Percentiles rank a stretch among this genome's conserved stretches.
Evolutionary conservation across 495 filamentous ascomycete species (phyloP).

Genomic region (Tuber borchii): DNA sequence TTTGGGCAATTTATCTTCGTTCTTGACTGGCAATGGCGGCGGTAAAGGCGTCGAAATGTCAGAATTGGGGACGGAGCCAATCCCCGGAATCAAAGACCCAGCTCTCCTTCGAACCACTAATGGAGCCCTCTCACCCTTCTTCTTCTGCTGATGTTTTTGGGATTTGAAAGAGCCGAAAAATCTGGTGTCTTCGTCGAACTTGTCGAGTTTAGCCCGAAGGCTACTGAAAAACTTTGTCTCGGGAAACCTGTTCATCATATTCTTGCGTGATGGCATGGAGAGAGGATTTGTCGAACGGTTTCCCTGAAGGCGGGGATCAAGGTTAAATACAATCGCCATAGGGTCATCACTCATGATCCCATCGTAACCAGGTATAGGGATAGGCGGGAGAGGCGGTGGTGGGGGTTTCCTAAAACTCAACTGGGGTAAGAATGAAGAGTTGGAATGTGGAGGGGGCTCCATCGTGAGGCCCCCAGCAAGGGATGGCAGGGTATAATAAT

Average conservation of each 20-base stretch:
- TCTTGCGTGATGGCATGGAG: not conserved
- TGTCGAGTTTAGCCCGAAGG: constrained; percentile 22
- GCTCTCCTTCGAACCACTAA: constrained; percentile 11
- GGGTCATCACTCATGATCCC: constrained; percentile 32
- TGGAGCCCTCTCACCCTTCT: constrained; percentile 5
- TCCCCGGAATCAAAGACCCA: constrained; percentile 23
- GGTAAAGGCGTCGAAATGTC: constrained; percentile 11
- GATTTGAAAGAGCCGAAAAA: not conserved
- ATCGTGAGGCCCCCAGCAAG: constrained; percentile 24
- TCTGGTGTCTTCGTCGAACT: not conserved
- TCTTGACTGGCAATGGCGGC: constrained; percentile 9
- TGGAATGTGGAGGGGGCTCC: constrained; percentile 25
- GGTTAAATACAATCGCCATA: constrained; percentile 37
- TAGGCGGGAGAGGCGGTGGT: constrained; percentile 19
- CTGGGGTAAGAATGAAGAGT: not conserved
- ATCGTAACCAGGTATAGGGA: constrained; percentile 31
- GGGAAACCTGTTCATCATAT: not conserved
- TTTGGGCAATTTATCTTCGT: constrained; percentile 32
- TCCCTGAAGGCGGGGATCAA: constrained; percentile 34
- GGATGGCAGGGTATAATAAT: constrained; percentile 6
- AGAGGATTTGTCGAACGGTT: constrained; percentile 17
- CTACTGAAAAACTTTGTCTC: constrained; percentile 23
- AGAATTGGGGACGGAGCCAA: constrained; percentile 2
- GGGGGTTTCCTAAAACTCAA: constrained; percentile 17
- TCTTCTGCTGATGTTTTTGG: not conserved